phyloP scores from a whole-genome alignment of 192 early-diverging fungal species.

The Neocallimastix lanati region DNA sequence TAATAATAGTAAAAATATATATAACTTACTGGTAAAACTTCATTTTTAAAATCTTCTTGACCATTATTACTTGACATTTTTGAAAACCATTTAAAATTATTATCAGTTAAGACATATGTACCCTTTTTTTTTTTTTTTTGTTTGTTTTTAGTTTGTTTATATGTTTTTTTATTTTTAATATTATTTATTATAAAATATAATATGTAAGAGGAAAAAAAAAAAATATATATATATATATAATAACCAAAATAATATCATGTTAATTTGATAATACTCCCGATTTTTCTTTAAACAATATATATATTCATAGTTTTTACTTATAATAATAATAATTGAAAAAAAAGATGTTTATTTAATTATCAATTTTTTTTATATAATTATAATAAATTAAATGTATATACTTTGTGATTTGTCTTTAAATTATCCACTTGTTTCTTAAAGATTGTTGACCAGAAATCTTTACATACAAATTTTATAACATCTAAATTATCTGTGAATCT shows the following conservation, averaged over 20 bases:
- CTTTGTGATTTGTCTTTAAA: slow-evolving; percentile 93
- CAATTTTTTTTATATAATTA: too few species aligned
- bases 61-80: slow-evolving; percentile 74
- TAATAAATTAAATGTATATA: slow-evolving; percentile 8
- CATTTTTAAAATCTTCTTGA: slow-evolving; percentile 52
- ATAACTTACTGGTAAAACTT: slow-evolving; percentile 49
- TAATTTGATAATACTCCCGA: too few species aligned
- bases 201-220: too few species aligned
- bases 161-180: too few species aligned
- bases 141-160: too few species aligned
- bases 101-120: slow-evolving; percentile 94
- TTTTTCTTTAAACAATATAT: too few species aligned
- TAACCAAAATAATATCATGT: too few species aligned
- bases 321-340: too few species aligned
- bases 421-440: slow-evolving; percentile 98
- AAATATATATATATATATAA: too few species aligned
- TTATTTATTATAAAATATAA: too few species aligned
- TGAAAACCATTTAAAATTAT: slow-evolving; percentile 86
- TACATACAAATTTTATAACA: slow-evolving; percentile 97
- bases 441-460: slow-evolving; percentile 85
- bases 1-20: not conserved
- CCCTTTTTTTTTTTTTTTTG: slow-evolving; percentile 47
- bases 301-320: too few species aligned
- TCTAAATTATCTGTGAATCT: slow-evolving; percentile 87
- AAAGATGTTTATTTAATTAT: too few species aligned